Conservation (phyloP, 306 rosid species). For the Glycyrrhiza uralensis region DNA sequence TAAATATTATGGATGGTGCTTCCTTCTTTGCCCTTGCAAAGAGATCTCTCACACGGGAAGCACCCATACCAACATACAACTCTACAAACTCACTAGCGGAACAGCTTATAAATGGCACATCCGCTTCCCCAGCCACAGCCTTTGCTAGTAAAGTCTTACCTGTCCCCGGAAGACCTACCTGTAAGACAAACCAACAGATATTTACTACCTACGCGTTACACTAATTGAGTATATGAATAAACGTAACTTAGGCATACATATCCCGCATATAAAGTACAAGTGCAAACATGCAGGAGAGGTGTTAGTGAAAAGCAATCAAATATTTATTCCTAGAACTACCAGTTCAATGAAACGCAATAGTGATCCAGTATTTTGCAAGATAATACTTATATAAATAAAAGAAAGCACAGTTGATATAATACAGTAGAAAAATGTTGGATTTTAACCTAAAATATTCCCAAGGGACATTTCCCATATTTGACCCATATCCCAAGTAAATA, state of each 20-base stretch:
- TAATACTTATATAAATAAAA: background rate
- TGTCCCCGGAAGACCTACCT: conserved; percentile 99
- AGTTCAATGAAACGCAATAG: conserved; percentile 7
- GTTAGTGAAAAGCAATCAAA: background rate
- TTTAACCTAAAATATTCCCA: conserved; percentile 4
- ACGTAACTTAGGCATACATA: conserved; percentile 12
- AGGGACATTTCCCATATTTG: conserved; percentile 23
- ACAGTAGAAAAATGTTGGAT: background rate
- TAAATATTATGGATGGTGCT: conserved; percentile 90
- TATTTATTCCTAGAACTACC: background rate
- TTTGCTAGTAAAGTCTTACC: conserved; percentile 99
- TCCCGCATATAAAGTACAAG: background rate
- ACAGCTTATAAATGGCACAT: conserved; percentile 94
- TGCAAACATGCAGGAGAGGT: background rate
- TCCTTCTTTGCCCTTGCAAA: conserved; percentile 99
- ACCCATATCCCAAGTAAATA: conserved; percentile 1
- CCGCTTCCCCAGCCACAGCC: conserved; percentile 99
- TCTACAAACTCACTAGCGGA: conserved; percentile 99
- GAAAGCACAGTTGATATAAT: conserved; percentile 2
- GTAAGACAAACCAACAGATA: conserved; percentile 39
- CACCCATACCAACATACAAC: conserved; percentile 99
- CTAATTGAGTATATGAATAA: conserved; percentile 4
- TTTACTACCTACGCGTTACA: conserved; percentile 8
- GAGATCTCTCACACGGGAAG: conserved; percentile 99
- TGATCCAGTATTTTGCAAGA: background rate